Evolutionary conservation across 2,329 filamentous ascomycete species (phyloP).

Genomic region (Fonsecaea pedrosoi): DNA sequence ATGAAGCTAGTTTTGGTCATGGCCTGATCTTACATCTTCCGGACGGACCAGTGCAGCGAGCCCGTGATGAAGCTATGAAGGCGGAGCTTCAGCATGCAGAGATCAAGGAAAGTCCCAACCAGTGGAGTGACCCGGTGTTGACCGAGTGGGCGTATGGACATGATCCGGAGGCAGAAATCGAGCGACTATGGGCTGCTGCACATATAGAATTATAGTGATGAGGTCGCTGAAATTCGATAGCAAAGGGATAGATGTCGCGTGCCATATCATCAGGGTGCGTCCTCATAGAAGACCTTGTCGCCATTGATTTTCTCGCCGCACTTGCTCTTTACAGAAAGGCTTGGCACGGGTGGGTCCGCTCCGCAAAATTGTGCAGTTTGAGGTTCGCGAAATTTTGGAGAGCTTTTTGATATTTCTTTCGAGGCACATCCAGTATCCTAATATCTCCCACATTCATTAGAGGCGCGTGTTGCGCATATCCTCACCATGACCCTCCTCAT

Average conservation of each 20-base stretch:
- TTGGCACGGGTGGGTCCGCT: slow-evolving; percentile 10
- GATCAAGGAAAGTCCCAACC: slow-evolving; percentile 52
- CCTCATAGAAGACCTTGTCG: no score
- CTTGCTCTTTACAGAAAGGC: background rate
- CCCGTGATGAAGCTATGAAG: slow-evolving; percentile 52
- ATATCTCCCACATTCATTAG: slow-evolving; percentile 14
- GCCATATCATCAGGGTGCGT: no score
- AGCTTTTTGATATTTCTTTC: slow-evolving; percentile 21
- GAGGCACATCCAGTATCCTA: slow-evolving; percentile 3
- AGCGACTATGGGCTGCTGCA: background rate
- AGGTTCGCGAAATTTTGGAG: slow-evolving; percentile 22
- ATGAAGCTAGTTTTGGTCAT: slow-evolving; percentile 54
- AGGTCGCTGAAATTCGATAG: background rate
- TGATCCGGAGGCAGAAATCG: slow-evolving; percentile 45
- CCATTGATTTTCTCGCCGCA: background rate
- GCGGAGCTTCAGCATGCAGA: slow-evolving; percentile 48
- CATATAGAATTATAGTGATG: background rate
- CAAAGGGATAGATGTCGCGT: no score
- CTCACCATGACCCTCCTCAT: slow-evolving; percentile 84
- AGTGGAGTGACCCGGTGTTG: slow-evolving; percentile 56
- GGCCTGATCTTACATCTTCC: slow-evolving; percentile 55
- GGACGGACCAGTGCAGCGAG: slow-evolving; percentile 51
- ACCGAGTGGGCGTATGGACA: slow-evolving; percentile 58
- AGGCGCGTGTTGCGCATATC: slow-evolving; percentile 23
- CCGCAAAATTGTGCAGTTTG: slow-evolving; percentile 14